Base-by-base conservation (phyloP, 2,329 filamentous ascomycete genomes). In the Amesomyces nigricolor region DNA sequence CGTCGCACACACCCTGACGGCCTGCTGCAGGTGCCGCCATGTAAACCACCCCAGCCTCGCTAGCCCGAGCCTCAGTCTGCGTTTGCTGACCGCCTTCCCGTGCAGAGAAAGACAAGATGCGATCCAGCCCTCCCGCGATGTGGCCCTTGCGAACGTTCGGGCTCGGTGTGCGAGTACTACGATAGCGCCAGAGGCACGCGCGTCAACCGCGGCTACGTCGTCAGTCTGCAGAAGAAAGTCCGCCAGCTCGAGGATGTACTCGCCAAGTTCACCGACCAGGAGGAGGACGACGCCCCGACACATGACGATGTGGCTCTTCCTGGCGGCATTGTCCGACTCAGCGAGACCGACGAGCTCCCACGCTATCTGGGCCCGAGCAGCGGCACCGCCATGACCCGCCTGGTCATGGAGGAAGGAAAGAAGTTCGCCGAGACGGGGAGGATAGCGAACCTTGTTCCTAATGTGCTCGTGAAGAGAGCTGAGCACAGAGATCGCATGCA, bases 321-420 rank as follows among this genome's bases (percentile, higher is more conserved):
- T 0, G 89, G 89, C 19, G 91, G 91, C 26, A 81, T 92, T 62
- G 89, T 97, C 64, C 87, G 86, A 43, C 82, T 97, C 51, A 85
- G 87, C 65, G 89, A 92, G 64, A 85, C 86, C 54, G 90, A 95
- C 68, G 92, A 96, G 71, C 86, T 82, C 1, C 85, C 89, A 14
- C 88, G 92, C 60, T 97, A 94, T 68, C 77, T 99, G 2, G 94
- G 94, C 0, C 89, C 94, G 2, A 96, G 91, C 47, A 97, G 92
- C 69, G 94, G 92, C 57, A 96, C 96, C 65, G 89, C 91, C 67
- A 95, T 97, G 76, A 95, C 91, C 11, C 85, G 92, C 30, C 79
- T 97, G 63, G 86, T 99, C 10, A 96, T 99, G 88, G 91, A 96
- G 69, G 85, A 96, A 71, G 92, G 92, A 51, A 97, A 96, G 73